Conservation (phyloP, 805 yeast species). For the Zygosaccharomyces kombuchaensis region DNA sequence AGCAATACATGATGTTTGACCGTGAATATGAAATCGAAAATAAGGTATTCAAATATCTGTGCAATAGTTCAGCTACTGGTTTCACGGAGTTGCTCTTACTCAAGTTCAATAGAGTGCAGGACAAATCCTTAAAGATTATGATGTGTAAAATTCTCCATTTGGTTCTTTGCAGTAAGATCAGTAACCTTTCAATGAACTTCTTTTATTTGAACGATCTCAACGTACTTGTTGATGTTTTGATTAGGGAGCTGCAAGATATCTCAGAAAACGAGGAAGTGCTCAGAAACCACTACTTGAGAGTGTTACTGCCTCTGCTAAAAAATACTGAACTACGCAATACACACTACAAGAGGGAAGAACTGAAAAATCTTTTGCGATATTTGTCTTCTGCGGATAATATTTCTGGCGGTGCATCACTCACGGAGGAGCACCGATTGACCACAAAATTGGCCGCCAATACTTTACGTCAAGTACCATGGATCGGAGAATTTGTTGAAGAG, state of each 20-base stretch:
- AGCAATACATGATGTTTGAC: slow-evolving; percentile 72
- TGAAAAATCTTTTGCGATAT: slow-evolving; percentile 48
- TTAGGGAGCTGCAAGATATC: slow-evolving; percentile 72
- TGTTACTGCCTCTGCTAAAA: slow-evolving; percentile 64
- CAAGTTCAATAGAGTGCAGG: slow-evolving; percentile 69
- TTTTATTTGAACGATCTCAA: slow-evolving; percentile 80
- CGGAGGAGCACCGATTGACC: slow-evolving; percentile 36
- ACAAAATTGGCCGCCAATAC: slow-evolving; percentile 41
- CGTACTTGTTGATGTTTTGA: slow-evolving; percentile 75
- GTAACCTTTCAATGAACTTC: slow-evolving; percentile 53
- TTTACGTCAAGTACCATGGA: slow-evolving; percentile 35
- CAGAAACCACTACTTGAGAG: slow-evolving; percentile 69
- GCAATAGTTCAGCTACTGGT: slow-evolving; percentile 40
- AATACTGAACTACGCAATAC: slow-evolving; percentile 57
- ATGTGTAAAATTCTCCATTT: slow-evolving; percentile 74
- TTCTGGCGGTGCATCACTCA: slow-evolving; percentile 20
- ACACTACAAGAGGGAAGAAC: slow-evolving; percentile 53
- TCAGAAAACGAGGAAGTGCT: slow-evolving; percentile 54
- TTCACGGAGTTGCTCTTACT: slow-evolving; percentile 69
- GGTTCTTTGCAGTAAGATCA: slow-evolving; percentile 53
- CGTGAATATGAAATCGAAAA: slow-evolving; percentile 37
- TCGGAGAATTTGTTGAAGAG: slow-evolving; percentile 12
- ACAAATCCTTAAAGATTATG: slow-evolving; percentile 67
- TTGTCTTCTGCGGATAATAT: slow-evolving; percentile 34
- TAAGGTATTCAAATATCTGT: slow-evolving; percentile 54